These are phyloP conservation scores for Cytospora paraplurivora DNA, from an alignment of 2,329 filamentous ascomycete species.

Conservation along the genomic window DNA sequence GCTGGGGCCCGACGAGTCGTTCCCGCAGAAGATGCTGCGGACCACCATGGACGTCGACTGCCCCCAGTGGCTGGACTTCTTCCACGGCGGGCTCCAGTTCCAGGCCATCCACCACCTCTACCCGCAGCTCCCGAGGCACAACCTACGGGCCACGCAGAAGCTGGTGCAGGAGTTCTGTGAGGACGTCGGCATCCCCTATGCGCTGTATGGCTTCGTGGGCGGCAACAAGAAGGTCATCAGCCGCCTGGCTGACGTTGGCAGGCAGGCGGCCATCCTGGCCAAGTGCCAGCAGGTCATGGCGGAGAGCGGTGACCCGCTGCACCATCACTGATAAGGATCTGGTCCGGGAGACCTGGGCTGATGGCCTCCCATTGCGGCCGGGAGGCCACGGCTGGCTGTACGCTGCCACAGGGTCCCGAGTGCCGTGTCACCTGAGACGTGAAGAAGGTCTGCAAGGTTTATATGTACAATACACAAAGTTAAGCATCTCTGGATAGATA, in stretches of 20 bases:
- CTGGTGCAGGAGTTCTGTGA: conserved; percentile 80
- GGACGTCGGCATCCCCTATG: conserved; percentile 82
- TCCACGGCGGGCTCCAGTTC: conserved; percentile 88
- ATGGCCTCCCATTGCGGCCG: neutral
- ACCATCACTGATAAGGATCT: conserved; percentile 25
- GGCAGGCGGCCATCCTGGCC: conserved; percentile 74
- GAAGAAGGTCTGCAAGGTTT: neutral
- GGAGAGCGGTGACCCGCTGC: conserved; percentile 35
- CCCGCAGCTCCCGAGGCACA: conserved; percentile 81
- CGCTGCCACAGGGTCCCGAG: neutral
- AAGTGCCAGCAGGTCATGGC: conserved; percentile 67
- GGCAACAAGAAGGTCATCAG: conserved; percentile 82
- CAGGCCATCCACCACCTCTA: conserved; percentile 87
- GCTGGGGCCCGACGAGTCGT: conserved; percentile 80
- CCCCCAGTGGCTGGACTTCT: conserved; percentile 82
- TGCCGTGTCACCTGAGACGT: neutral
- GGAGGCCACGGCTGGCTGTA: neutral
- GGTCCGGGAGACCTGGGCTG: neutral
- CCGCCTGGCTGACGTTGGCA: conserved; percentile 74
- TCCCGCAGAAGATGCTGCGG: conserved; percentile 86
- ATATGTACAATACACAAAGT: neutral
- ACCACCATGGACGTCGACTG: conserved; percentile 95
- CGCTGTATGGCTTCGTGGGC: conserved; percentile 80
- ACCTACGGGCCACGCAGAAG: conserved; percentile 73
- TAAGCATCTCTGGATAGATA: neutral